Percentiles rank a stretch among this genome's conserved stretches.
Conservation (phyloP, 2,329 filamentous ascomycete species). For the Ophiocordyceps unilateralis region DNA sequence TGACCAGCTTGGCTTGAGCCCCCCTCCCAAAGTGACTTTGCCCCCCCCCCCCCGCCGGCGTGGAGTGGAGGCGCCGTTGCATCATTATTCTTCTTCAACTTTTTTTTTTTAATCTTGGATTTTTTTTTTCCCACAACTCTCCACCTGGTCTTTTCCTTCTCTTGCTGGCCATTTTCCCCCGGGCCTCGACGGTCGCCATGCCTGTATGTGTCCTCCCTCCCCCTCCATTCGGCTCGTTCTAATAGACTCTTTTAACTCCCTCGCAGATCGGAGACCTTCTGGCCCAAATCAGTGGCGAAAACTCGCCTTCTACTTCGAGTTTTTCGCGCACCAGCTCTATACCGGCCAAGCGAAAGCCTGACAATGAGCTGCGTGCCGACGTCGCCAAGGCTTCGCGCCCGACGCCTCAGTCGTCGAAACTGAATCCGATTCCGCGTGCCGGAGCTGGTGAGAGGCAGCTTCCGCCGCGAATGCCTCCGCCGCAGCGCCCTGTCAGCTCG, state of each 20-base stretch:
- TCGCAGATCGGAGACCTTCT: conserved; percentile 18
- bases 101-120: too few relatives aligned
- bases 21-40: too few relatives aligned
- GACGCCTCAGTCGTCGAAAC: conserved; percentile 2
- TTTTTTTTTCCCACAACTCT: not conserved
- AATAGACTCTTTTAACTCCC: not conserved
- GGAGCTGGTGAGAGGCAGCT: not conserved
- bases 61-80: too few relatives aligned
- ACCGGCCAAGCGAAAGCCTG: conserved; percentile 38
- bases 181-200: conserved; percentile 2
- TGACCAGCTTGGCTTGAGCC: too few relatives aligned
- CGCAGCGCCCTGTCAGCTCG: conserved; percentile 2
- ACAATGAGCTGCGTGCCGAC: conserved; percentile 26
- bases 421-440: too few relatives aligned
- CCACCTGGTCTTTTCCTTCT: not conserved
- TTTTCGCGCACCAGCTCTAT: conserved; percentile 9
- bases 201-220: conserved; percentile 1
- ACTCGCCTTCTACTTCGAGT: conserved; percentile 17
- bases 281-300: conserved; percentile 42
- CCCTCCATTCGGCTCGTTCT: not conserved
- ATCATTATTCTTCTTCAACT: too few relatives aligned
- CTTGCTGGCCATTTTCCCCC: not conserved
- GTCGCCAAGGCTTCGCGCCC: conserved; percentile 25
- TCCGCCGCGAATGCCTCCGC: not conserved
- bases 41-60: too few relatives aligned